Evolutionary conservation across 2,329 filamentous ascomycete species (phyloP), one percentile per base, ranked within the genome.

Genomic region (Myotisia sp.): DNA sequence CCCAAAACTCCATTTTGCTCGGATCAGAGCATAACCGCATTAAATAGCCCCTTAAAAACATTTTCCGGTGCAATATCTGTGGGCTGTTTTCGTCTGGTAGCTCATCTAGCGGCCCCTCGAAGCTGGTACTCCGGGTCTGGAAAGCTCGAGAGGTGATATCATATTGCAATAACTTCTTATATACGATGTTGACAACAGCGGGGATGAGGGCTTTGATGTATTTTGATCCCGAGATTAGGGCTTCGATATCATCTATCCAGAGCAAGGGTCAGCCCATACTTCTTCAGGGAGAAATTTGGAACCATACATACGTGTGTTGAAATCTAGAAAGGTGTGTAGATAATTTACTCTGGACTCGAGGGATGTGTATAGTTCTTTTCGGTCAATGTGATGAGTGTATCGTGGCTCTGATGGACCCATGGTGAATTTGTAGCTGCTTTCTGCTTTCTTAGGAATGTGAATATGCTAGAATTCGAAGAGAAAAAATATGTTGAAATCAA

Each of bases 171-270:
- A 90, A 68, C 52, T 87, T 87, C 50, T 76, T 75, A 63, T 87
- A 90, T 21, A 87, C 79, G 40, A 85, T 80, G 56, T 86, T 84
- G 49, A 87, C 80, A 14, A 90, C 70, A 29, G 80, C 76, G 1
- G 83, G 83, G 42, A 87, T 84, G 20, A 87, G 69, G n/a, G 76
- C 73, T 48, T 79, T 79, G 60, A 85, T 77, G 58, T 84, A 84
- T 54, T 83, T 83, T 39, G 72, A 65, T 42, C 79, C 79, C 2
- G 66, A 63, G 9, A 71, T 65, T 23, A 86, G 67, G 24, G 79
- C 78, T 44, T 79, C 76, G 37, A 83, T 74, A 49, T 85, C 79
- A 41, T 68, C 79, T 81, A 17, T 8, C 12, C 23, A 13, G n/a
- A n/a, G n/a, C n/a, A n/a, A n/a, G n/a, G n/a, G n/a, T n/a, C n/a